Percentiles rank a stretch among this genome's conserved stretches.
Conservation (phyloP, 1,139 yeast species). For the Debaryomyces coudertii region DNA sequence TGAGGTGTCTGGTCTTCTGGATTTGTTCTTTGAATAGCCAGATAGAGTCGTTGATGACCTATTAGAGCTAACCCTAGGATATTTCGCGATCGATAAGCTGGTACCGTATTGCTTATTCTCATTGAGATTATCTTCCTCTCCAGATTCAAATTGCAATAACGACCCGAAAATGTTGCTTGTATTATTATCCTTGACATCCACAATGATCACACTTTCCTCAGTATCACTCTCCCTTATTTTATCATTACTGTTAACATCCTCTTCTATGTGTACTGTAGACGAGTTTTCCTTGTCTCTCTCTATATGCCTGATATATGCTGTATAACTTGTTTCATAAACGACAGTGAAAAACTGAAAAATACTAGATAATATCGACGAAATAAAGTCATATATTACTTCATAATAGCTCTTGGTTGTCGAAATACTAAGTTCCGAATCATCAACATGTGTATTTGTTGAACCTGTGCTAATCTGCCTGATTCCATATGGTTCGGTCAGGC, state of each 20-base stretch:
- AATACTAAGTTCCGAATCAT: not conserved
- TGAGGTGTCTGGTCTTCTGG: not conserved
- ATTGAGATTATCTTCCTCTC: conserved; percentile 3
- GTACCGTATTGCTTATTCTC: conserved; percentile 13
- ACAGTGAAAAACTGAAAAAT: not conserved
- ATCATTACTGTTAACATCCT: not conserved
- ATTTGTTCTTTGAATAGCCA: not conserved
- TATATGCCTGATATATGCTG: not conserved
- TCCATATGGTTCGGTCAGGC: not conserved
- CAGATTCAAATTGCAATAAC: not conserved
- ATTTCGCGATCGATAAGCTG: conserved; percentile 7
- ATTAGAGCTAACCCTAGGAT: not conserved
- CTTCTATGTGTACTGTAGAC: not conserved
- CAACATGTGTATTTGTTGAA: not conserved
- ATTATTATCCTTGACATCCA: conserved; percentile 7
- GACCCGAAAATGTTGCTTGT: conserved; percentile 7
- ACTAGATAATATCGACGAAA: not conserved
- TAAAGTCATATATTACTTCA: not conserved
- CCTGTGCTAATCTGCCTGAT: not conserved
- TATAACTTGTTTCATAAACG: not conserved
- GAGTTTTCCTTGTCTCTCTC: not conserved
- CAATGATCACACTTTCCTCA: conserved; percentile 12
- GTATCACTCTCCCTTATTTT: not conserved
- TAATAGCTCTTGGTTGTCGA: not conserved
- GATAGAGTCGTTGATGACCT: not conserved